Evolutionary conservation across 805 yeast species (phyloP).

Genomic region (Komagataella kurtzmanii): DNA sequence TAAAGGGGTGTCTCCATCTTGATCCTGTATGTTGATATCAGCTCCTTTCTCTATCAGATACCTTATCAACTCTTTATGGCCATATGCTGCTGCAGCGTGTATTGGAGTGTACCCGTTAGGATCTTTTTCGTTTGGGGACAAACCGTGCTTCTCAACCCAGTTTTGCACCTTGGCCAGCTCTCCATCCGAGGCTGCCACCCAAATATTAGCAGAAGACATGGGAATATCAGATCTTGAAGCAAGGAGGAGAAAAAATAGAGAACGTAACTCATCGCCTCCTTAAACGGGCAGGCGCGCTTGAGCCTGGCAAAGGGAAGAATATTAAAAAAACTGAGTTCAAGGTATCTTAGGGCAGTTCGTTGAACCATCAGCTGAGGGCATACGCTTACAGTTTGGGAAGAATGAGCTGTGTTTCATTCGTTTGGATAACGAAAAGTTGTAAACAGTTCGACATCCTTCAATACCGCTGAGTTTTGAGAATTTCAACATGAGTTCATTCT

Average conservation of each 20-base stretch:
- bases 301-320: too few species aligned
- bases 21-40: constrained; percentile 68
- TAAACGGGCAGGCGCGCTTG: background rate
- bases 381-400: too few species aligned
- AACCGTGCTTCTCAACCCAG: constrained; percentile 33
- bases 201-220: constrained; percentile 42
- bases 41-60: constrained; percentile 52
- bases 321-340: too few species aligned
- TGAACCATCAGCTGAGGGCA: too few species aligned
- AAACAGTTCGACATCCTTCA: too few species aligned
- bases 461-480: too few species aligned
- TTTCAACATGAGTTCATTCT: too few species aligned
- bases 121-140: constrained; percentile 64
- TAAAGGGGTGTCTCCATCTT: constrained; percentile 90
- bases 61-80: constrained; percentile 54
- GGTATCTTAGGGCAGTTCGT: too few species aligned
- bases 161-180: constrained; percentile 43
- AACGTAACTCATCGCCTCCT: background rate
- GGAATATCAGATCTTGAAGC: background rate
- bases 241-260: background rate
- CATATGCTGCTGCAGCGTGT: constrained; percentile 96
- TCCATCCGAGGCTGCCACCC: constrained; percentile 94
- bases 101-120: constrained; percentile 93
- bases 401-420: too few species aligned
- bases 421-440: too few species aligned